Percentiles rank a stretch among this genome's conserved stretches.
These are phyloP conservation scores for Sergeia podlipaevii DNA, from an alignment of 208 protist genomes.

Conservation along the genomic window DNA sequence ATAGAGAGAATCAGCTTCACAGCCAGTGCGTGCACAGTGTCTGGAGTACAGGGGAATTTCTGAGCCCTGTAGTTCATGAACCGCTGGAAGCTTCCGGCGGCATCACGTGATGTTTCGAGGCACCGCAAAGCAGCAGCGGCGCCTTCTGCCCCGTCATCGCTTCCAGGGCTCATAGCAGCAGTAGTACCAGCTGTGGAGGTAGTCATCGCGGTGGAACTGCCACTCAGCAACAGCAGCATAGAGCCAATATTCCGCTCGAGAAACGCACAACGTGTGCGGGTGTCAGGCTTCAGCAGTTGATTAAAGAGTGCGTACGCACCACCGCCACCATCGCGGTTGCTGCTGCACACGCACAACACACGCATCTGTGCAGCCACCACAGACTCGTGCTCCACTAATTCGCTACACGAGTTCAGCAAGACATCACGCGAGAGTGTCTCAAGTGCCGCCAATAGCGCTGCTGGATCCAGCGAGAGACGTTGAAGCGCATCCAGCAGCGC, in stretches of 20 bases:
- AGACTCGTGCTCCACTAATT: conserved; percentile 25
- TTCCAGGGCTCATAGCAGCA: too few species aligned
- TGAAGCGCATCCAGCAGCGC: conserved; percentile 28
- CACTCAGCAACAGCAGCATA: conserved; percentile 28
- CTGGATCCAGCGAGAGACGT: conserved; percentile 19
- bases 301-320: conserved; percentile 38
- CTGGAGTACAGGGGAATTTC: conserved; percentile 21
- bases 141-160: too few species aligned
- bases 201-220: too few species aligned
- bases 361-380: conserved; percentile 21
- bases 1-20: conserved; percentile 27
- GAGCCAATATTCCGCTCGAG: conserved; percentile 30
- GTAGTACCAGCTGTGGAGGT: too few species aligned
- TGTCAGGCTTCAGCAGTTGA: conserved; percentile 28
- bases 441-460: conserved; percentile 12
- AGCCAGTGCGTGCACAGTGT: conserved; percentile 33
- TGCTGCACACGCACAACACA: conserved; percentile 12
- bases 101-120: too few species aligned
- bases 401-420: conserved; percentile 7
- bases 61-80: conserved; percentile 35
- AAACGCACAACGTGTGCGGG: conserved; percentile 15
- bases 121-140: too few species aligned
- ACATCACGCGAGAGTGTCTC: conserved; percentile 17
- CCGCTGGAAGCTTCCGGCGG: too few species aligned
- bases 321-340: neutral